phyloP scores from a whole-genome alignment of 1,284 basidiomycete species.

The Mrakiaceae sp. region DNA sequence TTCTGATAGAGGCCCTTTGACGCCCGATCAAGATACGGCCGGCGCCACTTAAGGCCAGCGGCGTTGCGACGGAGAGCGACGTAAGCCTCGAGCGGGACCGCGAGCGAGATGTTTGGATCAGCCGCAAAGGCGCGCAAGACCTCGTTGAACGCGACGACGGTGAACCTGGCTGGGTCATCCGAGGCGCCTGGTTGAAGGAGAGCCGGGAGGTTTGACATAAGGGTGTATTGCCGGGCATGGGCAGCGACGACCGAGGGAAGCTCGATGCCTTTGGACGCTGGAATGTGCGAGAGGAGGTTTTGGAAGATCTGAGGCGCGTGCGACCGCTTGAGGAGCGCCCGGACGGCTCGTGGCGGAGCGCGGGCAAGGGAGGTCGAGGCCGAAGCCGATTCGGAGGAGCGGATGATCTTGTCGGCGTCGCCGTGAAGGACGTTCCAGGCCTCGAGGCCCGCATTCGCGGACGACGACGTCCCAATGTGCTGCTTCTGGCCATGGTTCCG shows the following conservation, averaged over 20 bases:
- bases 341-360: background rate
- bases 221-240: slow-evolving; percentile 3
- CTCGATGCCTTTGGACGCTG: background rate
- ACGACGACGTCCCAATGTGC: background rate
- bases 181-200: background rate
- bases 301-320: background rate
- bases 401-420: background rate
- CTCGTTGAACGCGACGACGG: slow-evolving; percentile 6
- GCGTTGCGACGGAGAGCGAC: slow-evolving; percentile 13
- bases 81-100: slow-evolving; percentile 14
- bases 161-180: background rate
- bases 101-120: slow-evolving; percentile 7
- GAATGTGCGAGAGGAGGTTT: slow-evolving; percentile 1
- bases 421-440: slow-evolving; percentile 4
- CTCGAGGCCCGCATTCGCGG: background rate
- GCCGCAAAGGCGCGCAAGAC: slow-evolving; percentile 9
- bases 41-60: slow-evolving; percentile 11
- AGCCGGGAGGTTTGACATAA: slow-evolving; percentile 5
- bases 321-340: background rate
- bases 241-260: slow-evolving; percentile 3
- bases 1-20: slow-evolving; percentile 13
- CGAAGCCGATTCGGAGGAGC: background rate
- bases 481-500: background rate
- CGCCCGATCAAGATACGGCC: slow-evolving; percentile 10
- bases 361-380: background rate